Base-by-base conservation (phyloP, 371 early-diverging fungal genomes). In the Saksenaea vasiformis region DNA sequence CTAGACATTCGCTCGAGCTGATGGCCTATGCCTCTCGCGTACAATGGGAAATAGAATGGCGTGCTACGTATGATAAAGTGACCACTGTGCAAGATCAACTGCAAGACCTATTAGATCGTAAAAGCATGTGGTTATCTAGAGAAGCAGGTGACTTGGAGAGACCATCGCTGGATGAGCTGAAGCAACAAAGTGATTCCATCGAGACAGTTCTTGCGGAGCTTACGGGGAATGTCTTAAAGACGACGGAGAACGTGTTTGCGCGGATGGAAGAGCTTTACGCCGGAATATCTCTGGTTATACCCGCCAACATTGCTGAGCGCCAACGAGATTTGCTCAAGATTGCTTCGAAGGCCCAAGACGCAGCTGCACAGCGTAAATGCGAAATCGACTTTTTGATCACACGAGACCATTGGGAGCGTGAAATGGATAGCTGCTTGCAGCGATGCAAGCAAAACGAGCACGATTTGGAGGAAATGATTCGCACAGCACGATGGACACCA, bases 41-140 rank as follows among this genome's bases (percentile, higher is more conserved):
- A 1, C 38, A 38, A 3, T 76, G 77, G 77, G 57, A 72, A 24
- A 43, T 11, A 4, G 9, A 65, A 19, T 27, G 37, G 22, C 41
- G 44, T 19, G 41, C 38, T n/a, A 17, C 34, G 24, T n/a, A 41
- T 11, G 15, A 24, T 15, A 43, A 56, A 31, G 28, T 31, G 11
- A 41, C 44, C 8, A 3, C 1, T 8, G 10, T 72, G 27, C 72
- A 72, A 31, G 69, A 64, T 24, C 34, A 58, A 17, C 34, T 69
- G 27, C 72, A 65, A n/a, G 65, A 69, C 11, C 62, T 69, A 47
- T 55, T 60, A n/a, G 68, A 71, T 41, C 65, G 65, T 36, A 71
- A 71, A 37, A 62, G 60, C 15, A 22, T 64, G 11, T 71, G 69
- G 68, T 5, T 68, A 1, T 68, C 72, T 3, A 62, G 37, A 11